Percentiles rank a stretch among this genome's conserved stretches.
Evolutionary conservation across 306 rosid species (phyloP).

Genomic region (Quercus suber): DNA sequence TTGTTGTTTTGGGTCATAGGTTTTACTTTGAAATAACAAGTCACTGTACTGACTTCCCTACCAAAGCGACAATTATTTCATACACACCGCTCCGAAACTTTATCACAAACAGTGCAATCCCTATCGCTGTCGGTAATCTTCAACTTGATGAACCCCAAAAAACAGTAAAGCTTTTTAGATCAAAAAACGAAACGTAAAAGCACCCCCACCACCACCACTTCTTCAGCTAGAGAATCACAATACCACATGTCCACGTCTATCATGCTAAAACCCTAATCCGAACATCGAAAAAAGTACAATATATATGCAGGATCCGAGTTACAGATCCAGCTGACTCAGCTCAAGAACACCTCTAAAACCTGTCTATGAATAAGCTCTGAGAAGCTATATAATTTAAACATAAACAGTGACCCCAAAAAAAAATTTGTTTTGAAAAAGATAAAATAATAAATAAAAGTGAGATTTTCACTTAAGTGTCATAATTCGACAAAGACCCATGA

Average conservation of each 20-base stretch:
- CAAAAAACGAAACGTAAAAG: conserved; percentile 10
- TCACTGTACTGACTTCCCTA: not conserved
- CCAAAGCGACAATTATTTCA: conserved; percentile 6
- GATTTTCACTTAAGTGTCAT: not conserved
- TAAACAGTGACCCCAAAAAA: not conserved
- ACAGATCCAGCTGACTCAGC: conserved; percentile 20
- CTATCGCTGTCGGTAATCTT: conserved; percentile 28
- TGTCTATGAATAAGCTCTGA: not conserved
- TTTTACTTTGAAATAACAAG: not conserved
- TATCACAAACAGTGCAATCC: conserved; percentile 37
- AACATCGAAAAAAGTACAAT: not conserved
- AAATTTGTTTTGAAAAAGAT: not conserved
- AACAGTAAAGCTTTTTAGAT: not conserved
- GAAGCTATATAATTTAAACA: not conserved
- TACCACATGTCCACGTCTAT: not conserved
- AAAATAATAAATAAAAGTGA: no score
- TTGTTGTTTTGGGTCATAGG: no score
- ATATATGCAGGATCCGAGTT: not conserved
- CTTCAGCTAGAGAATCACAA: not conserved
- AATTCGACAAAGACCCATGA: not conserved
- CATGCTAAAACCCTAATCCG: conserved; percentile 38
- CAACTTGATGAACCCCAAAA: conserved; percentile 13
- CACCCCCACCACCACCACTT: not conserved
- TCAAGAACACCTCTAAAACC: not conserved
- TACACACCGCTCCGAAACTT: conserved; percentile 16